Evolutionary conservation across 1,139 yeast genomes (phyloP), one percentile per base, ranked within the genome.

Genomic region (Geotrichum candidum): DNA sequence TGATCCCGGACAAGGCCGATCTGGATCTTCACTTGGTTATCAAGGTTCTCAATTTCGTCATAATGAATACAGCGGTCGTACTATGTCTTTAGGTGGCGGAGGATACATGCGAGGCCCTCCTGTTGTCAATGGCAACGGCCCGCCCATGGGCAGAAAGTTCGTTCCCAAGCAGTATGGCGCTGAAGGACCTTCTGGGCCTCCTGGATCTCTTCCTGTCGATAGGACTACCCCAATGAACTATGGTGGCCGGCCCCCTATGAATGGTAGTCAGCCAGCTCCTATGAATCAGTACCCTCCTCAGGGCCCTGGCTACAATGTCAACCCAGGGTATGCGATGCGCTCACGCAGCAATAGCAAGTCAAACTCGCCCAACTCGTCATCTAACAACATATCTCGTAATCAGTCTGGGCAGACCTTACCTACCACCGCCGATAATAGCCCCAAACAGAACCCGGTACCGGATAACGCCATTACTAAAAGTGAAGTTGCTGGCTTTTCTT

Each of bases 321-420:
- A 35, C 41, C 41, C 41, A 35, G 41, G 31, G 2, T 27, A 10
- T 27, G 33, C 22, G 2, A 18, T 22, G 48, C 53, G 45, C 15
- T 58, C 61, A 10, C n/a, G 57, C 33, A 54, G 55, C 38, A 50
- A 54, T 13, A 58, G 57, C 51, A 54, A 58, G 38, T 50, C 60
- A 9, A 29, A 46, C 31, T 58, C 61, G 7, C 57, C 61, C 13
- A 48, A 48, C 27, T 55, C 61, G 3, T 55, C 61, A 15, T 29
- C 51, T 29, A 41, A 54, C 27, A 58, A 31, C 50, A 54, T 50
- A 54, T 58, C 61, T 2, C 35, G 57, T 15, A 54, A 54, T 6
- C 33, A 53, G 4, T 54, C 57, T 15, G 33, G 54, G 3, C 61
- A 58, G 46, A 50, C 57, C 6, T 41, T 53, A 18, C 33, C 50